Conservation (phyloP, 192 early-diverging fungal genomes). For the Neocallimastix lanati region DNA sequence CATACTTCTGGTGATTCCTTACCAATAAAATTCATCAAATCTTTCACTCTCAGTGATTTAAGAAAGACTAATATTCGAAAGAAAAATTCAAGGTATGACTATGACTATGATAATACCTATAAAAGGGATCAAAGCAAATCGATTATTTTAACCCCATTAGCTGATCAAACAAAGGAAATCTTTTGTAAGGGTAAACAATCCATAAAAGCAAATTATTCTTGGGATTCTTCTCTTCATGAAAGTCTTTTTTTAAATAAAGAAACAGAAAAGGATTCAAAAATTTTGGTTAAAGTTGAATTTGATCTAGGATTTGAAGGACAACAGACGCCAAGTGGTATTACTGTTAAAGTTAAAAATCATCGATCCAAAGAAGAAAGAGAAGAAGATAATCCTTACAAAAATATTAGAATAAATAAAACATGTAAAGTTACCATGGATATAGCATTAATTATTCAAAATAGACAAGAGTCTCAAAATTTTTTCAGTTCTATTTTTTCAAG, state of each 20-base stretch:
- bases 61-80: neutral
- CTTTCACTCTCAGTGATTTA: neutral
- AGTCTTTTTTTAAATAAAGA: constrained; percentile 34
- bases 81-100: neutral
- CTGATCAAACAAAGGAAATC: constrained; percentile 19
- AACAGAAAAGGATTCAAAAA: neutral
- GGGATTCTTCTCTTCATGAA: constrained; percentile 61
- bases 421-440: neutral
- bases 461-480: neutral
- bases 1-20: constrained; percentile 52
- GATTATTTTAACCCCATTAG: neutral
- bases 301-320: neutral
- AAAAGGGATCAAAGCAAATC: neutral
- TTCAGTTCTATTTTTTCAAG: neutral
- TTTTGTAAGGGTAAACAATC: constrained; percentile 44
- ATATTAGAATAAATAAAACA: no score
- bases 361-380: neutral
- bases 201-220: constrained; percentile 30
- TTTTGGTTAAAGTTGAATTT: neutral
- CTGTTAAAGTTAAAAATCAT: neutral
- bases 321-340: neutral
- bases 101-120: neutral
- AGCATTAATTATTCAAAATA: neutral
- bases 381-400: no score
- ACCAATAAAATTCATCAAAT: neutral